phyloP scores from a whole-genome alignment of 129 eudicot species.

The Flaveria bidentis region DNA sequence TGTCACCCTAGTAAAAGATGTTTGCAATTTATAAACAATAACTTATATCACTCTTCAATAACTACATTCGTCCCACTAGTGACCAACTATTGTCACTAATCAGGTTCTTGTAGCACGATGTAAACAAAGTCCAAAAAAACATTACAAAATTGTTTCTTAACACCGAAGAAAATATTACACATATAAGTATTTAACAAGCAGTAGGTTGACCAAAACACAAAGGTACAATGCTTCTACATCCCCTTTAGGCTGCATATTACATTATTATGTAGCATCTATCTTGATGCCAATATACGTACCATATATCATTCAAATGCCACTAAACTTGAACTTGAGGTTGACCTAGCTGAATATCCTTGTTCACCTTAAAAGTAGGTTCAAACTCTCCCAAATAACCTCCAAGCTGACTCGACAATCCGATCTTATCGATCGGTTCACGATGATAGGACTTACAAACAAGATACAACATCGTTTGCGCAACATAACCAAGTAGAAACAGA shows the following conservation, averaged over 20 bases:
- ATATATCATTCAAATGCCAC: constrained; percentile 8
- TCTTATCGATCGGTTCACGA: constrained; percentile 29
- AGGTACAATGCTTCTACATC: not conserved
- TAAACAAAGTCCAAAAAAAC: too few relatives aligned
- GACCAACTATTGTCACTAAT: too few relatives aligned
- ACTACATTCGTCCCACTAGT: too few relatives aligned
- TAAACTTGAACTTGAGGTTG: constrained; percentile 39
- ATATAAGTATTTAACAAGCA: not conserved
- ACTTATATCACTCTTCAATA: too few relatives aligned
- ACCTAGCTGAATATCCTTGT: constrained; percentile 36
- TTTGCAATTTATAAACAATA: too few relatives aligned
- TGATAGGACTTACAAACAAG: constrained; percentile 43
- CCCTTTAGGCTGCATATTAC: not conserved
- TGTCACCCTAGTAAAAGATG: too few relatives aligned
- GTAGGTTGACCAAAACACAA: not conserved
- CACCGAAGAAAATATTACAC: too few relatives aligned
- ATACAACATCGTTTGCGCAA: constrained; percentile 38
- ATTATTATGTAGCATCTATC: constrained; percentile 15
- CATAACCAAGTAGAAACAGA: constrained; percentile 36
- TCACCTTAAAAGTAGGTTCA: constrained; percentile 34
- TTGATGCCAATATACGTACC: not conserved
- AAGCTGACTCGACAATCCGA: constrained; percentile 36
- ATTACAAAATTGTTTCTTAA: too few relatives aligned
- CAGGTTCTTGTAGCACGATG: too few relatives aligned
- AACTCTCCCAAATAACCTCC: constrained; percentile 40